Percentiles rank a stretch among this genome's conserved stretches.
Evolutionary conservation across 163 green algal genomes (phyloP).

Genomic region (Prototheca stagnorum): DNA sequence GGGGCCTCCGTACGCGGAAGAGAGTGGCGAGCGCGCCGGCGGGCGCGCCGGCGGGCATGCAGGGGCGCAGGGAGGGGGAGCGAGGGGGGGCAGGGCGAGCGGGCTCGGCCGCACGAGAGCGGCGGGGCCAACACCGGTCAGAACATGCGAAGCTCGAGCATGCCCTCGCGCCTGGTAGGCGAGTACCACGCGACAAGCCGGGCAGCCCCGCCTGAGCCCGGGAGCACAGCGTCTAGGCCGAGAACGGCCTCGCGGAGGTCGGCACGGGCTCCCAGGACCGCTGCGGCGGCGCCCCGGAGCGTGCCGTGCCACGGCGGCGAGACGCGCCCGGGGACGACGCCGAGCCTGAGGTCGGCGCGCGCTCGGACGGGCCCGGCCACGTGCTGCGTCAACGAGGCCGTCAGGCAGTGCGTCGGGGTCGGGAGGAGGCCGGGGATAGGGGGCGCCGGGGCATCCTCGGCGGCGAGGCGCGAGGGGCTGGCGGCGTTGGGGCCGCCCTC

Average conservation of each 20-base stretch:
- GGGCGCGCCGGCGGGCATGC: too few species aligned
- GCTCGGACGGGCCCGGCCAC: conserved; percentile 39
- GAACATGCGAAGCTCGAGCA: conserved; percentile 27
- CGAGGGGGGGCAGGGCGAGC: too few species aligned
- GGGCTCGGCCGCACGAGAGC: too few species aligned
- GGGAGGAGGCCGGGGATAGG: too few species aligned
- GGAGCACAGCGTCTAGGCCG: conserved; percentile 49
- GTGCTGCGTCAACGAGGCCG: conserved; percentile 48
- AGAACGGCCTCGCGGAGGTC: conserved; percentile 43
- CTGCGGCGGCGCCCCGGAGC: conserved; percentile 16
- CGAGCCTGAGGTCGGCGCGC: conserved; percentile 28
- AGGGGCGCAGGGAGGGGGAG: too few species aligned
- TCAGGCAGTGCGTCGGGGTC: conserved; percentile 56
- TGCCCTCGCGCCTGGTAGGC: conserved; percentile 39
- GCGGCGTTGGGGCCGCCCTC: too few species aligned
- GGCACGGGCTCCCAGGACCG: conserved; percentile 28
- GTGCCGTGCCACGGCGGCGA: conserved; percentile 12
- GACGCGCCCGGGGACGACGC: conserved; percentile 22
- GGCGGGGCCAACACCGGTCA: conserved; percentile 5
- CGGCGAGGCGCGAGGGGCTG: too few species aligned
- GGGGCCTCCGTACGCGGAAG: too few species aligned
- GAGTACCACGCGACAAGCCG: conserved; percentile 44
- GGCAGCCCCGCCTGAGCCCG: conserved; percentile 30
- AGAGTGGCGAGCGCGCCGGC: too few species aligned
- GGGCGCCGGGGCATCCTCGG: too few species aligned